Conservation (phyloP, 176 grass and related monocot species). For the Raddia distichophylla region DNA sequence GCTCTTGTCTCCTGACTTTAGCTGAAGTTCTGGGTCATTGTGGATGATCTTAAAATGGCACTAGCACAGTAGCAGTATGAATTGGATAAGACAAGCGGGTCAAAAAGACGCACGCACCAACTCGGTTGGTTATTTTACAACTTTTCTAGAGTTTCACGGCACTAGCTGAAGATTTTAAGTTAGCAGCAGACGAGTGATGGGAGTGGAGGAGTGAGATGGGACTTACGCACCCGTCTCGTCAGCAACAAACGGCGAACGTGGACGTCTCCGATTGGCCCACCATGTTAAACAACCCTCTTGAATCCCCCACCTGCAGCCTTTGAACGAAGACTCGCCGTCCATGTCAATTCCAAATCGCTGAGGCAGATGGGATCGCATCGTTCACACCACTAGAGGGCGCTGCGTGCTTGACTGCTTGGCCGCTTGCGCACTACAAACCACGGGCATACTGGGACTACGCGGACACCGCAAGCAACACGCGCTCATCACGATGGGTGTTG, state of each 20-base stretch:
- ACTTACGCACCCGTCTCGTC: neutral
- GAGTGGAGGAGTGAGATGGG: neutral
- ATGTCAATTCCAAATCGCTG: neutral
- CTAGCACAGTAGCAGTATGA: neutral
- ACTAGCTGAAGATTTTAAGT: no score
- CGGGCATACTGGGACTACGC: neutral
- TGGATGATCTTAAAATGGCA: neutral
- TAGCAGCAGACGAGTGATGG: no score
- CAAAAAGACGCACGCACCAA: conserved; percentile 9
- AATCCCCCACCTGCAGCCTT: neutral
- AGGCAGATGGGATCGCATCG: neutral
- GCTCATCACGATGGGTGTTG: conserved; percentile 7
- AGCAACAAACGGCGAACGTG: neutral
- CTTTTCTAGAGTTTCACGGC: no score
- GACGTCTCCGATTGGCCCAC: neutral
- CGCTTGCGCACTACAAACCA: neutral
- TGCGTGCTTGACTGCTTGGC: neutral
- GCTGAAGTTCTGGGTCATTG: neutral
- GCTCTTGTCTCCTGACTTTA: neutral
- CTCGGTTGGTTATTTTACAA: neutral
- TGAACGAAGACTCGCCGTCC: neutral
- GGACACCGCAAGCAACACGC: neutral
- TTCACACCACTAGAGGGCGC: neutral
- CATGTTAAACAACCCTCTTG: neutral
- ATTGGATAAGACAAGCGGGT: neutral